Base-by-base conservation (phyloP, 2,329 filamentous ascomycete species). In the Byssothecium circinans region DNA sequence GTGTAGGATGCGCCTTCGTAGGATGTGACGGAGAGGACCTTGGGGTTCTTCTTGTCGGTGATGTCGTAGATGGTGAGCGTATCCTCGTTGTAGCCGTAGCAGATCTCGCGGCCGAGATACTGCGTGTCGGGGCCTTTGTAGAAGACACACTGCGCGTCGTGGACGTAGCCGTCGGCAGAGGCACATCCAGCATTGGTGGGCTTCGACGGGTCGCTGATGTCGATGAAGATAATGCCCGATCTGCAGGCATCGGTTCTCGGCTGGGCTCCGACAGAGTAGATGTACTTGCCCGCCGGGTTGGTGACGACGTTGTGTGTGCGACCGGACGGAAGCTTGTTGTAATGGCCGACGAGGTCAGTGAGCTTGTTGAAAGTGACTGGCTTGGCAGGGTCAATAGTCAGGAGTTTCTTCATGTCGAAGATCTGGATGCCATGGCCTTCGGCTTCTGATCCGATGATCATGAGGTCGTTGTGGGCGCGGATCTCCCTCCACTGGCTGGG, bases 71-170 rank as follows among this genome's bases (percentile, higher is more conserved):
- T 78, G 25, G 77, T 79, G 30, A 80, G 60, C 2, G 75, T 74
- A 55, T 80, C 76, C 54, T 80, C 78, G 64, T 81, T 81, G 72
- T 80, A 81, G 29, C 76, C 77, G 57, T 80, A 81, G 74, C 80
- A 82, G 57, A 82, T 80, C 44, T 82, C 78, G 2, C 67, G 70
- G 19, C 75, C 78, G 3, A 67, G 61, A 61, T 77, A 82, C 19
- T 70, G 57, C 19, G 63, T 65, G 49, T 81, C 75, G 0, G 80
- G 79, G 0, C 80, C 80, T 7, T 71, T 74, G 67, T 81, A 81
- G 49, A 78, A 74, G 32, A 84, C 68, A 61, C 81, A 84, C 65
- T 84, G 81, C 2, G 81, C 81, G 55, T 84, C 81, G 62, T 84
- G 81, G 12, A 83, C 80, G 60, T 84, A 84, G 30, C 80, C 81